Evolutionary conservation across 2,329 filamentous ascomycete species (phyloP).

Genomic region (Clonostachys sp.): DNA sequence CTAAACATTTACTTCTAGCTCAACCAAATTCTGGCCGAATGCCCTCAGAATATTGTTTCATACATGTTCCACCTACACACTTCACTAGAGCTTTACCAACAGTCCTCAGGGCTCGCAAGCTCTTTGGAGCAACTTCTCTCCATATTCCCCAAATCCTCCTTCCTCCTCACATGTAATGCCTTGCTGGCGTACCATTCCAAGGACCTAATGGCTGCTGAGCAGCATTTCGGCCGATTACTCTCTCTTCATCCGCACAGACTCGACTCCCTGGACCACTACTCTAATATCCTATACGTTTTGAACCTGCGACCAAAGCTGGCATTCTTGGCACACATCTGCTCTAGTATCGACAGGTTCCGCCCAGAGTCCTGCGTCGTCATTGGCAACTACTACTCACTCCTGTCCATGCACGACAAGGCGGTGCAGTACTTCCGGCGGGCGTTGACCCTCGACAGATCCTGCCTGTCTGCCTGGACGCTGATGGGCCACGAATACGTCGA

Average conservation of each 20-base stretch:
- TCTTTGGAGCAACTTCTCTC: constrained; percentile 72
- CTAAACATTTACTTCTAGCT: constrained; percentile 44
- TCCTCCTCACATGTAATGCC: constrained; percentile 85
- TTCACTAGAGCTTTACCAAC: constrained; percentile 87
- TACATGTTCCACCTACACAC: constrained; percentile 92
- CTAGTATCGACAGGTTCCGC: constrained; percentile 88
- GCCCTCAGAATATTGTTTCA: constrained; percentile 88
- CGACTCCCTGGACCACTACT: constrained; percentile 92
- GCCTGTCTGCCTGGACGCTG: constrained; percentile 92
- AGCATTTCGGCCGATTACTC: constrained; percentile 73
- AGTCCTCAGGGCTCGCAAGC: constrained; percentile 68
- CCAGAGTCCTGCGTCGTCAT: constrained; percentile 96
- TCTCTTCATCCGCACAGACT: constrained; percentile 71
- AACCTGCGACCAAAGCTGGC: constrained; percentile 82
- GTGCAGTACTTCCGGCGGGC: constrained; percentile 97
- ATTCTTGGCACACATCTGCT: constrained; percentile 87
- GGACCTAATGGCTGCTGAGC: constrained; percentile 63
- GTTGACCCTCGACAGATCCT: constrained; percentile 82
- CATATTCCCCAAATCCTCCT: constrained; percentile 85
- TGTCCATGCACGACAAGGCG: constrained; percentile 95
- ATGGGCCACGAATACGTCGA: constrained; percentile 99
- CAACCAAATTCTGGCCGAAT: constrained; percentile 62
- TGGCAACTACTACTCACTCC: constrained; percentile 93
- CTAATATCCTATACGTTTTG: constrained; percentile 95
- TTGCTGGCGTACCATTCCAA: constrained; percentile 89